Evolutionary conservation across 345 rosid species (phyloP), one percentile per base, ranked within the genome.

Genomic region (Eucalyptus fibrosa): DNA sequence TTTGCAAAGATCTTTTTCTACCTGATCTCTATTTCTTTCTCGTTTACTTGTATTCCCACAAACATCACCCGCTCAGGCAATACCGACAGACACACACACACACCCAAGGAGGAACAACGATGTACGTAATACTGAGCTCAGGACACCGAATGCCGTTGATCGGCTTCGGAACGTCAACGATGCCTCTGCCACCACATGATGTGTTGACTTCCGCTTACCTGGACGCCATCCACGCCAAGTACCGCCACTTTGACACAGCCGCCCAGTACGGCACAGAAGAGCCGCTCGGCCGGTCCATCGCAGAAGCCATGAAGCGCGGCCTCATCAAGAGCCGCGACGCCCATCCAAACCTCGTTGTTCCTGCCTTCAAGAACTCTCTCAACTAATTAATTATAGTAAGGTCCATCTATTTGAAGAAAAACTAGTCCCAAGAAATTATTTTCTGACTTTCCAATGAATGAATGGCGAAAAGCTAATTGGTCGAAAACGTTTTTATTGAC

Each of bases 231-330:
- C 81, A 88, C 88, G 86, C 88, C 4, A 96, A 98, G 8, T 95
- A 93, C 89, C 90, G 99, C 51, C 99, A 95, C 88, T 92, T 95
- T 8, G 97, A 97, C 89, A 97, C 95, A 0, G 95, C 99, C 18
- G 87, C 92, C 87, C 19, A 16, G 21, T 95, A 96, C 85, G 91
- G 87, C 5, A 32, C 97, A 1, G 97, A 96, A 90, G 91, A 94
- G 86, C 86, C 93, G 1, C 89, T 94, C 4, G 99, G 95, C 1
- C 93, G 92, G 85, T 96, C 96, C 23, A 28, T 97, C 4, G 72
- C 86, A 1, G 95, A 93, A 30, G 97, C 98, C 16, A 13, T 93
- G 23, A 45, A 86, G 5, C 92, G 87, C 1, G 94, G 95, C 1
- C 92, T 94, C 28, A 87, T 97, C 37, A 49, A 28, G 49, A 92